phyloP scores from a whole-genome alignment of 163 green algal species.

The Prototheca wickerhamii region DNA sequence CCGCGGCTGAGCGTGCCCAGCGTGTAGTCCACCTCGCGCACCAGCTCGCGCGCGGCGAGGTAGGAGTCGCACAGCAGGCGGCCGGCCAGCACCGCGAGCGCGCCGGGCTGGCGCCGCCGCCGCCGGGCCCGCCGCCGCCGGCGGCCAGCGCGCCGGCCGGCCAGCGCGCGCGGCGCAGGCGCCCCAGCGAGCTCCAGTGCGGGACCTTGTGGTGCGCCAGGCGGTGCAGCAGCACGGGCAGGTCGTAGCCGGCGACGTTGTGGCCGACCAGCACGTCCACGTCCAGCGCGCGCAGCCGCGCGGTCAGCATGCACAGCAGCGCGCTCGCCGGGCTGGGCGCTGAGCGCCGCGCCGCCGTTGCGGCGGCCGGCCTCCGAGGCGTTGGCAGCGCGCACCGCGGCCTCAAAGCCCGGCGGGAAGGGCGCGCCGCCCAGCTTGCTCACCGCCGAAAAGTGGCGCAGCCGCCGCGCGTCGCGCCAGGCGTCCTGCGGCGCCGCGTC shows the following conservation, averaged over 20 bases:
- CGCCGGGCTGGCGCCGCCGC: conserved; percentile 60
- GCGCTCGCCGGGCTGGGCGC: conserved; percentile 59
- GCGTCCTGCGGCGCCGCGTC: conserved; percentile 46
- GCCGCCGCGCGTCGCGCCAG: conserved; percentile 52
- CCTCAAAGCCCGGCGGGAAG: conserved; percentile 70
- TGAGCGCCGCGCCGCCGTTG: conserved; percentile 64
- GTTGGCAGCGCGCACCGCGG: conserved; percentile 52
- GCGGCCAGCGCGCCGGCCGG: conserved; percentile 78
- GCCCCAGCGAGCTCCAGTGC: conserved; percentile 86
- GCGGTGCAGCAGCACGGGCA: conserved; percentile 88
- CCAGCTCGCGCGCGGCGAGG: conserved; percentile 75
- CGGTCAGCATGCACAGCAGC: conserved; percentile 84
- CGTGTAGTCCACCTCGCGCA: conserved; percentile 91
- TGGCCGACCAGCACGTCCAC: conserved; percentile 91
- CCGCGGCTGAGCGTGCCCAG: conserved; percentile 67
- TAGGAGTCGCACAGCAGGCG: conserved; percentile 96
- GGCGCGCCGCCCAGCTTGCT: conserved; percentile 68
- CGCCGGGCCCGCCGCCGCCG: conserved; percentile 73
- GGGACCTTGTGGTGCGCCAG: conserved; percentile 86
- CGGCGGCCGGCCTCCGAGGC: conserved; percentile 43
- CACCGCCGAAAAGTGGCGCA: conserved; percentile 79
- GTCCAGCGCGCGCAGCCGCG: conserved; percentile 71
- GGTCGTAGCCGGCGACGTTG: conserved; percentile 87
- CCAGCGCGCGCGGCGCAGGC: conserved; percentile 77
- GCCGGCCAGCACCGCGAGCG: conserved; percentile 41